Evolutionary conservation across 2,329 filamentous ascomycete genomes (phyloP).

Genomic region (Incumbomyces lentus): DNA sequence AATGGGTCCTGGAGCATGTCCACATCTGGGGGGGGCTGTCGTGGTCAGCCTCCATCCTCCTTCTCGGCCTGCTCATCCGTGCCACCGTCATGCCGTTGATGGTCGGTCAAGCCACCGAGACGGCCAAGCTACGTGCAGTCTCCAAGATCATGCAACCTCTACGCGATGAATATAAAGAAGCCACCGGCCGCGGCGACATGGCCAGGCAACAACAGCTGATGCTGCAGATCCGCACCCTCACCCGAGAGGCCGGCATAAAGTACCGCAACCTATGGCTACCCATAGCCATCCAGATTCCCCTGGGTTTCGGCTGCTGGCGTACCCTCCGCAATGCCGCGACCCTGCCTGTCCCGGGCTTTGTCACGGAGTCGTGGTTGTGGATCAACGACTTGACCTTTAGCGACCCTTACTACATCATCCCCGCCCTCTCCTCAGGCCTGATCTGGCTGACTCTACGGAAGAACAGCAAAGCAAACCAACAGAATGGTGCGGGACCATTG

Average conservation of each 20-base stretch:
- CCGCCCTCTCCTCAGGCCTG: conserved; percentile 47
- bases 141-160: conserved; percentile 48
- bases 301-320: conserved; percentile 74
- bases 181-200: conserved; percentile 36
- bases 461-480: conserved; percentile 19
- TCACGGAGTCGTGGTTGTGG: conserved; percentile 64
- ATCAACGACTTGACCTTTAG: conserved; percentile 62
- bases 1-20: conserved; percentile 70
- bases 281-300: conserved; percentile 51
- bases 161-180: conserved; percentile 43
- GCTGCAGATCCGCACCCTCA: conserved; percentile 41
- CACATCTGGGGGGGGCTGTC: conserved; percentile 66
- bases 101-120: conserved; percentile 47
- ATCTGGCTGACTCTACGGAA: conserved; percentile 52
- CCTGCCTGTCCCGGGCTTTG: conserved; percentile 71
- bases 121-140: conserved; percentile 52
- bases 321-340: conserved; percentile 61
- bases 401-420: conserved; percentile 72
- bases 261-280: conserved; percentile 43
- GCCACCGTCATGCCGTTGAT: conserved; percentile 57
- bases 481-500: background rate
- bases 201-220: conserved; percentile 37
- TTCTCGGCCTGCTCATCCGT: conserved; percentile 56
- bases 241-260: conserved; percentile 46
- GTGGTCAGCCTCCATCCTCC: conserved; percentile 70